Evolutionary conservation across 768 basidiomycete genomes (phyloP).

Genomic region (Mycena olivaceomarginata): DNA sequence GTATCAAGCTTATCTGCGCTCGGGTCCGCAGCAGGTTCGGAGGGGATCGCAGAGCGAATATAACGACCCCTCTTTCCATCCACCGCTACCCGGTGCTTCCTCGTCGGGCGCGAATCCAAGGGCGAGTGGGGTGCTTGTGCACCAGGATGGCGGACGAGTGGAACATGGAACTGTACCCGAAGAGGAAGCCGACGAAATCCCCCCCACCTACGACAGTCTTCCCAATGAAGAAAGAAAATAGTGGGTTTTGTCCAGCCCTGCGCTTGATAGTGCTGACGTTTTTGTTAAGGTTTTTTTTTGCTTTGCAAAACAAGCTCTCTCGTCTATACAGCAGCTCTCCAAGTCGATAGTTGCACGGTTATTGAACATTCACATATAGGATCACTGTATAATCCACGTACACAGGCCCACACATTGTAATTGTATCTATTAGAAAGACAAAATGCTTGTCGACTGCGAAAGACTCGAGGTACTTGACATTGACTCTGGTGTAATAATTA

Average conservation of each 20-base stretch:
- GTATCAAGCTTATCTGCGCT: constrained; percentile 37
- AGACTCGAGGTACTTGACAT: neutral
- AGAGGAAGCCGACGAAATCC: constrained; percentile 48
- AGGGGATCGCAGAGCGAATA: constrained; percentile 26
- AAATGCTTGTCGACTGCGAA: neutral
- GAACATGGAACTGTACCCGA: constrained; percentile 22
- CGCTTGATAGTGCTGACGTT: neutral
- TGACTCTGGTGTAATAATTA: no score
- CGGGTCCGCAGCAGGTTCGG: constrained; percentile 34
- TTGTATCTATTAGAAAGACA: constrained; percentile 27
- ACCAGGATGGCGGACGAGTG: constrained; percentile 42
- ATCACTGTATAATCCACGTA: constrained; percentile 29
- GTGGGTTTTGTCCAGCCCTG: neutral
- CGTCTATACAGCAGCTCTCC: neutral
- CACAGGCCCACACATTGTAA: constrained; percentile 13
- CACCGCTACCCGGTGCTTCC: constrained; percentile 28
- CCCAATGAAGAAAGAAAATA: constrained; percentile 39
- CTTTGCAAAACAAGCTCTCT: neutral
- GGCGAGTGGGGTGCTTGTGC: constrained; percentile 42
- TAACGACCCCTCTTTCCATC: constrained; percentile 10
- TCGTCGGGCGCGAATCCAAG: constrained; percentile 36
- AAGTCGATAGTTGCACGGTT: neutral
- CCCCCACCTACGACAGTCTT: constrained; percentile 50
- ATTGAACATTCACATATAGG: constrained; percentile 26
- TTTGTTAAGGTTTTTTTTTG: neutral